These are phyloP conservation scores for Hyparrhenia diplandra DNA, from an alignment of 176 grass and related monocot species.

Conservation along the genomic window DNA sequence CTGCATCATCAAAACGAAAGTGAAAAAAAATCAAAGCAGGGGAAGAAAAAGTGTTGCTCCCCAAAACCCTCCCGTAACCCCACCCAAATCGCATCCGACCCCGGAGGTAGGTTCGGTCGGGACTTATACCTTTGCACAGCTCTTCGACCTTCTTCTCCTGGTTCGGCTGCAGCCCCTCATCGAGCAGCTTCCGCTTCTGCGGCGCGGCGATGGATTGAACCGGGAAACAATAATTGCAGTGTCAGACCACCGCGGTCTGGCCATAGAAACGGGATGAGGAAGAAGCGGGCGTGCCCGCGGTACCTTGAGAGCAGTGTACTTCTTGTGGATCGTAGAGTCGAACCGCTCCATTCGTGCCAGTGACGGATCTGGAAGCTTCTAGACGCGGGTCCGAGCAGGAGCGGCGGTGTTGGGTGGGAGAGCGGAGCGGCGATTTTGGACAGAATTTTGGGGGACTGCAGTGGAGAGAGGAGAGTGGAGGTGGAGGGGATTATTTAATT, in stretches of 20 bases:
- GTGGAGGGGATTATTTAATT: no score
- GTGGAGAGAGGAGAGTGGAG: no score
- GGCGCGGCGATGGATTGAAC: neutral
- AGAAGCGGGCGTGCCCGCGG: neutral
- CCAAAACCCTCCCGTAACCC: neutral
- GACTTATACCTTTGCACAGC: conserved; percentile 37
- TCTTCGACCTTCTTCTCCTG: conserved; percentile 3
- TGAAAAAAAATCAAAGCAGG: neutral
- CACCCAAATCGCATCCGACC: neutral
- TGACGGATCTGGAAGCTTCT: conserved; percentile 20
- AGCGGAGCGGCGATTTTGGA: no score
- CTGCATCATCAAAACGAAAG: conserved; percentile 27
- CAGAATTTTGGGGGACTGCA: no score
- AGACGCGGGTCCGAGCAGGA: no score
- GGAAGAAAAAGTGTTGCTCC: neutral
- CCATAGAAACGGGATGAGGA: neutral
- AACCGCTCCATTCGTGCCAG: conserved; percentile 35
- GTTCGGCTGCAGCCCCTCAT: conserved; percentile 28
- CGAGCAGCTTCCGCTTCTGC: conserved; percentile 55
- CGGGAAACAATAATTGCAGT: neutral
- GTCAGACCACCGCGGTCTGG: neutral
- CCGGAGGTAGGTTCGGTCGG: neutral
- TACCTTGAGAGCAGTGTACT: conserved; percentile 51
- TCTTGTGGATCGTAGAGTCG: conserved; percentile 27
- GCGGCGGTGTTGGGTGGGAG: no score